phyloP scores from a whole-genome alignment of 2,329 filamentous ascomycete species.

The Claviceps digitariae region DNA sequence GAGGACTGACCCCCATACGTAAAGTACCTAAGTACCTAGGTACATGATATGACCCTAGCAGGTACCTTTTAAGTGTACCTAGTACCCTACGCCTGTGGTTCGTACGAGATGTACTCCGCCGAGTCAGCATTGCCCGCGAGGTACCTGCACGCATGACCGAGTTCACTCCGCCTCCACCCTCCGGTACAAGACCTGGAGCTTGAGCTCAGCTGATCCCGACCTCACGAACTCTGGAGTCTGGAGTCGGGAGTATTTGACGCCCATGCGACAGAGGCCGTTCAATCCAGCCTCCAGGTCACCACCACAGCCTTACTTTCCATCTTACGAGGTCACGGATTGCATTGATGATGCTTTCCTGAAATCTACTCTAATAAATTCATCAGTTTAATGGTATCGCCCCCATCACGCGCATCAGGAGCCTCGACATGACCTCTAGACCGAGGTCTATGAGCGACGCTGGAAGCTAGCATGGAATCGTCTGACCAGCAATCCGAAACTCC shows the following conservation, averaged over 20 bases:
- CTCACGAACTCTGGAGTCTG: background rate
- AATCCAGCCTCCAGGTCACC: background rate
- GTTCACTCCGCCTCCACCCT: background rate
- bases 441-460: background rate
- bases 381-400: background rate
- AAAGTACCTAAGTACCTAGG: too few relatives aligned
- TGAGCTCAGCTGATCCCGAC: background rate
- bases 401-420: background rate
- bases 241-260: background rate
- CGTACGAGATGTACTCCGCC: background rate
- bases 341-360: background rate
- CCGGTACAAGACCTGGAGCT: background rate
- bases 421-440: conserved; percentile 4
- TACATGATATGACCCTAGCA: too few relatives aligned
- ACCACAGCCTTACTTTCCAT: background rate
- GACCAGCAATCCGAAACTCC: conserved; percentile 30
- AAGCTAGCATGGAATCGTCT: conserved; percentile 32
- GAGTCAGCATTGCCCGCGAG: background rate
- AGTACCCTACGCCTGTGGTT: background rate
- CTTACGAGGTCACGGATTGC: background rate
- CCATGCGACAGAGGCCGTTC: background rate
- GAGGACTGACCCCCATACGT: background rate
- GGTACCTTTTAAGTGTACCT: too few relatives aligned
- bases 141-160: conserved; percentile 1
- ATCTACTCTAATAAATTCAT: background rate